phyloP scores from a whole-genome alignment of 768 basidiomycete genomes.

The Lentinula boryana region DNA sequence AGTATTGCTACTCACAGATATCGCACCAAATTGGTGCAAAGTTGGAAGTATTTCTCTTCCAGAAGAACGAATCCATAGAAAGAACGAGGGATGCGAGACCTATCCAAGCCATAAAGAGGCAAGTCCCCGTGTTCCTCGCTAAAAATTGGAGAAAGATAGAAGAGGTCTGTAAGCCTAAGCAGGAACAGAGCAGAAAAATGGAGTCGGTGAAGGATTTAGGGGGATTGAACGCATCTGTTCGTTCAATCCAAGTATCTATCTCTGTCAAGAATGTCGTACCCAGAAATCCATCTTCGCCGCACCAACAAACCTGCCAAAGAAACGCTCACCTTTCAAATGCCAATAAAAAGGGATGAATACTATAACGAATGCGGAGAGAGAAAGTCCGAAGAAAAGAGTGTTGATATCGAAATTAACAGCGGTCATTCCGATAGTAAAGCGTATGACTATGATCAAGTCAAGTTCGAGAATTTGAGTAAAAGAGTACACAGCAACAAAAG shows the following conservation, averaged over 20 bases:
- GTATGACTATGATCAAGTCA: neutral
- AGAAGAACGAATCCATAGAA: neutral
- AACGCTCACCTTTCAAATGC: conserved; percentile 3
- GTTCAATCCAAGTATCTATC: neutral
- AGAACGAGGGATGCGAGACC: conserved; percentile 3
- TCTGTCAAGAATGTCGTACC: neutral
- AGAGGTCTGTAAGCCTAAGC: neutral
- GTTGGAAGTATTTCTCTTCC: neutral
- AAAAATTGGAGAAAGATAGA: neutral
- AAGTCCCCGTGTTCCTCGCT: conserved; percentile 6
- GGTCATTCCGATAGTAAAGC: neutral
- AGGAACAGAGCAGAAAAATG: neutral
- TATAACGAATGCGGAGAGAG: neutral
- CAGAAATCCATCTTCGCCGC: neutral
- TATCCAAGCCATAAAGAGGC: conserved; percentile 5
- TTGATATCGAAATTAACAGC: neutral
- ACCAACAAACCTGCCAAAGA: neutral
- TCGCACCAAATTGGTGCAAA: conserved; percentile 1
- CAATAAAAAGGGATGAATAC: conserved; percentile 5
- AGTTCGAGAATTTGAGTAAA: neutral
- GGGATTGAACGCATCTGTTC: neutral
- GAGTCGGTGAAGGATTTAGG: neutral
- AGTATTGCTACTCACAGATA: neutral
- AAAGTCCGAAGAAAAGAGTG: conserved; percentile 6
- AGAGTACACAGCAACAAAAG: neutral